phyloP scores from a whole-genome alignment of 2,329 filamentous ascomycete genomes.

The Phaeosphaeria sp. region DNA sequence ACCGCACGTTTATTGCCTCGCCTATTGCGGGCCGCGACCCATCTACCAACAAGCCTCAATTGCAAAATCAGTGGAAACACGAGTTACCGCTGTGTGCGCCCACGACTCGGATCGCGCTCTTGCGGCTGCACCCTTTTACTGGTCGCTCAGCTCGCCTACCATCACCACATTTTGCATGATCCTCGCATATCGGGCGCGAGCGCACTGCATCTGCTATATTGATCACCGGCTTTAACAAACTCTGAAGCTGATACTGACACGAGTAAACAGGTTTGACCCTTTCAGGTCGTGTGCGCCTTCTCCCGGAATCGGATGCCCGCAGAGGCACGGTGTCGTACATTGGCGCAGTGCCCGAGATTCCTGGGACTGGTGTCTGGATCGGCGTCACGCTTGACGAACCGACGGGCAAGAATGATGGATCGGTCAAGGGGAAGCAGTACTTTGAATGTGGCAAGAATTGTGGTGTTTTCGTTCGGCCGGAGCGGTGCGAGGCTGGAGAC shows the following conservation, averaged over 20 bases:
- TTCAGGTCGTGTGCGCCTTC: slow-evolving; percentile 47
- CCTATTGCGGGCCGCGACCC: slow-evolving; percentile 21
- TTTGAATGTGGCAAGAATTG: slow-evolving; percentile 73
- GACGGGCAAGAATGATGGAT: slow-evolving; percentile 82
- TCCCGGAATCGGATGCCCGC: slow-evolving; percentile 69
- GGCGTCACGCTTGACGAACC: slow-evolving; percentile 78
- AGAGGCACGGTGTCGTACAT: slow-evolving; percentile 75
- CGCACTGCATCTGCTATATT: slow-evolving; percentile 6
- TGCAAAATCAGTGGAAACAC: slow-evolving; percentile 9
- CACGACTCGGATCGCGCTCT: slow-evolving; percentile 2
- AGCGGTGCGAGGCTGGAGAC: slow-evolving; percentile 78
- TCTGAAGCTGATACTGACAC: slow-evolving; percentile 2
- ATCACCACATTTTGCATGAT: slow-evolving; percentile 2
- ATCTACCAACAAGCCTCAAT: slow-evolving; percentile 28
- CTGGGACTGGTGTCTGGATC: slow-evolving; percentile 70
- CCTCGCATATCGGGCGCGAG: neutral
- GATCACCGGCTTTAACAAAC: slow-evolving; percentile 14
- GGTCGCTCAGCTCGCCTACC: neutral
- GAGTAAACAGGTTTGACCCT: slow-evolving; percentile 32
- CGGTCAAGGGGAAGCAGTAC: slow-evolving; percentile 70
- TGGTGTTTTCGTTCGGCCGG: slow-evolving; percentile 79
- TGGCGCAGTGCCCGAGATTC: slow-evolving; percentile 77
- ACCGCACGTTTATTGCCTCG: slow-evolving; percentile 17
- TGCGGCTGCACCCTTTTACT: slow-evolving; percentile 1
- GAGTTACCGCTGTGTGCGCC: slow-evolving; percentile 26